Evolutionary conservation across 306 rosid species (phyloP), one percentile per base, ranked within the genome.

Genomic region (Nissolia schottii): DNA sequence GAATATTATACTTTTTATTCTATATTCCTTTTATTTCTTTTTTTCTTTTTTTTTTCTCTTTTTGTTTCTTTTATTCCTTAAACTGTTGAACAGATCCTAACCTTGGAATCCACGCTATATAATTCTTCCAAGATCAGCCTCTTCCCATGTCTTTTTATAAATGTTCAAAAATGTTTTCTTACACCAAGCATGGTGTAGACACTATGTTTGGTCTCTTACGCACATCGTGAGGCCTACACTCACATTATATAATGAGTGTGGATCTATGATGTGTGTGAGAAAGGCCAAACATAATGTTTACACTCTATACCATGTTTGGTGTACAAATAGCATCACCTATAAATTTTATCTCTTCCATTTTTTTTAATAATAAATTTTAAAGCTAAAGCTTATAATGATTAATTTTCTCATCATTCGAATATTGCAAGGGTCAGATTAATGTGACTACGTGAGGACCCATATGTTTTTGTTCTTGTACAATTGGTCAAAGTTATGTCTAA

Each of bases 391-490:
- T 74, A 81, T 56, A 77, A 70, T 81, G 82, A 85, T 79, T 70
- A 65, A 55, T 19, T 81, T 78, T 54, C 79, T 69, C 77, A 65
- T 71, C 75, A 71, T 65, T 61, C 23, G 70, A 79, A 73, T 75
- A 80, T 79, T 78, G 71, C 56, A 79, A 82, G 77, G 79, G 82
- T 85, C 86, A 79, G 65, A 73, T 76, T 76, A 76, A 56, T 79
- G 84, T 76, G 81, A 76, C 82, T 76, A 68, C 78, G 77, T 62
- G 73, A 81, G 86, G 86, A 62, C 88, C 88, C 86, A 78, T 83
- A 58, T 66, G 76, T 72, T 55, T 74, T n/a, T 57, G 67, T 69
- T 46, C 67, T 43, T 43, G 67, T 62, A 78, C 38, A 75, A 13
- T 57, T 79, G 77, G 83, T 84, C 88, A 84, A 81, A 71, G 65